These are phyloP conservation scores for Scenedesmus sp. DNA, from an alignment of 163 green algal species.

Conservation along the genomic window DNA sequence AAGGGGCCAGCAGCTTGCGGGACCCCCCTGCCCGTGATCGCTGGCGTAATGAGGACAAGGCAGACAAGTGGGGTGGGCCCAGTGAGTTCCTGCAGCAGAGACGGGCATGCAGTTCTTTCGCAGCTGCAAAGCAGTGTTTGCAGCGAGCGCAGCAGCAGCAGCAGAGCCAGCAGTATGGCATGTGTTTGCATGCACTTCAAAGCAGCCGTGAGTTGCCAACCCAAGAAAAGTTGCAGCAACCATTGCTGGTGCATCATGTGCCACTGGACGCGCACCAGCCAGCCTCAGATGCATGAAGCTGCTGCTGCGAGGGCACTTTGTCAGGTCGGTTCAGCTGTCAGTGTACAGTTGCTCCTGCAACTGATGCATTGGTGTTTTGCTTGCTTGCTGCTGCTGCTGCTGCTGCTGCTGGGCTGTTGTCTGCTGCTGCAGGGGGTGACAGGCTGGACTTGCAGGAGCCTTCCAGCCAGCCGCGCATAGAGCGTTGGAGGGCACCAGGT, in stretches of 20 bases:
- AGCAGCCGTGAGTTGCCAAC: neutral
- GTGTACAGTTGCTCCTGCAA: too few relatives aligned
- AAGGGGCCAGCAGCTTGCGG: neutral
- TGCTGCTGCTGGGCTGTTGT: neutral
- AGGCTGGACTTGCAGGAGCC: conserved; percentile 24
- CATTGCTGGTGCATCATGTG: too few relatives aligned
- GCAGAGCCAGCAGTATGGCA: neutral
- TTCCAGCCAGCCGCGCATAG: conserved; percentile 25
- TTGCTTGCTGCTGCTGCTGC: neutral
- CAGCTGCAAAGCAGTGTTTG: too few relatives aligned
- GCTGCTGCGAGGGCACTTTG: neutral
- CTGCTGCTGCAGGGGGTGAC: conserved; percentile 32
- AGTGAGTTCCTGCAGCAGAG: conserved; percentile 3
- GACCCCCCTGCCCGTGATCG: conserved; percentile 18
- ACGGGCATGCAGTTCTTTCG: neutral
- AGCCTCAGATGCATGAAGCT: neutral
- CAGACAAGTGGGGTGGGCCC: conserved; percentile 29
- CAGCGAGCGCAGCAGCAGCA: too few relatives aligned
- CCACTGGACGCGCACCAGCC: too few relatives aligned
- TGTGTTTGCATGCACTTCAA: neutral
- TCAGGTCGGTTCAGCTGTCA: neutral
- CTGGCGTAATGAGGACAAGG: conserved; percentile 47
- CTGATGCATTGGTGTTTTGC: too few relatives aligned
- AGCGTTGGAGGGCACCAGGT: conserved; percentile 53
- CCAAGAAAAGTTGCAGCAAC: too few relatives aligned